Conservation (phyloP, 495 filamentous ascomycete species). For the Penicillium ochrochloron region DNA sequence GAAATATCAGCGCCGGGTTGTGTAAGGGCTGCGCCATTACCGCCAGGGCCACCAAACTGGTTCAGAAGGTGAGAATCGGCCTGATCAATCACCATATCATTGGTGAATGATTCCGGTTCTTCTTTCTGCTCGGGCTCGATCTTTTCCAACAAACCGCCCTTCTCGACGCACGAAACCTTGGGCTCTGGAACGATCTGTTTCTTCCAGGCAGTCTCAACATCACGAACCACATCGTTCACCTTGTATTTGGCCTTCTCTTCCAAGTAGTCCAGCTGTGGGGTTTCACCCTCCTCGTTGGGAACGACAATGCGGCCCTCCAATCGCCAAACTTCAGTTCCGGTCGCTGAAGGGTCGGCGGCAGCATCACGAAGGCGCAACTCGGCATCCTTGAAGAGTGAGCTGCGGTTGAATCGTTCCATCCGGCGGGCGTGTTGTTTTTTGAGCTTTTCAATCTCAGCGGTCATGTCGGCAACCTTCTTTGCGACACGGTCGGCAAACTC, state of each 20-base stretch:
- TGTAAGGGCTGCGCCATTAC: conserved; percentile 37
- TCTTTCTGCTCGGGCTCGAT: conserved; percentile 50
- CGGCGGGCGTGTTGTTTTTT: conserved; percentile 75
- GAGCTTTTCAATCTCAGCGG: conserved; percentile 80
- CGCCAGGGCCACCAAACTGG: conserved; percentile 61
- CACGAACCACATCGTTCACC: conserved; percentile 63
- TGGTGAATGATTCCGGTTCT: conserved; percentile 43
- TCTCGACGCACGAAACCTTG: conserved; percentile 68
- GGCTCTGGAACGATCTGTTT: conserved; percentile 61
- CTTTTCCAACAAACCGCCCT: conserved; percentile 72
- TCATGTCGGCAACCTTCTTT: conserved; percentile 65
- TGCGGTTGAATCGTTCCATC: conserved; percentile 73
- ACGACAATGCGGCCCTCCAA: conserved; percentile 62
- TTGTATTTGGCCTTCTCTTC: conserved; percentile 54
- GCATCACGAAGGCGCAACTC: conserved; percentile 61
- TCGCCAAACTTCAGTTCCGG: conserved; percentile 63
- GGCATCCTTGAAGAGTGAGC: conserved; percentile 63
- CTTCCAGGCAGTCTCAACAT: conserved; percentile 59
- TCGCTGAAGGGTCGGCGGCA: conserved; percentile 53
- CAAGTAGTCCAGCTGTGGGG: conserved; percentile 38
- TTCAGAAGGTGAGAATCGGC: conserved; percentile 63
- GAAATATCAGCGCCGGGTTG: conserved; percentile 26
- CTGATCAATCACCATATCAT: conserved; percentile 70
- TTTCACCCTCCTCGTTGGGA: conserved; percentile 56
- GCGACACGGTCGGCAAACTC: conserved; percentile 77